Evolutionary conservation across 176 grass and related monocot genomes (phyloP).

Genomic region (Panicum miliaceum): DNA sequence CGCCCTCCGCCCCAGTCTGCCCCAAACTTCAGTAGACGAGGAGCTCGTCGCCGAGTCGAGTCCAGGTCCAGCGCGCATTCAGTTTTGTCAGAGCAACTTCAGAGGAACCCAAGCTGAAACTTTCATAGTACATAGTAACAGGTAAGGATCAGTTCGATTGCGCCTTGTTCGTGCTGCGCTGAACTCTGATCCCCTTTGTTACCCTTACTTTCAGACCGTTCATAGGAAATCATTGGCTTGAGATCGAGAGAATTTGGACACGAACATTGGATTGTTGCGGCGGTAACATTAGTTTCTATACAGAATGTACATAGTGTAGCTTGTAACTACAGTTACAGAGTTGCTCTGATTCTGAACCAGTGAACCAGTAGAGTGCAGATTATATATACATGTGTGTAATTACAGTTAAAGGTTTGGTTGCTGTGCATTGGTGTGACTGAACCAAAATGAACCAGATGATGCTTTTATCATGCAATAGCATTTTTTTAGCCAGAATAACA

Average conservation of each 20-base stretch:
- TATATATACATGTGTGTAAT: too few relatives aligned
- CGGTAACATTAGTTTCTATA: not conserved
- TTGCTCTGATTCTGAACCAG: not conserved
- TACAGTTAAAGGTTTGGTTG: too few relatives aligned
- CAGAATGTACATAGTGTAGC: not conserved
- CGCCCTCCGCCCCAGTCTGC: conserved; percentile 62
- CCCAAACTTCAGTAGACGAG: conserved; percentile 63
- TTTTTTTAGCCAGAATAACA: too few relatives aligned
- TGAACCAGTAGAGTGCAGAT: not conserved
- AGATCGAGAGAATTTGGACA: not conserved
- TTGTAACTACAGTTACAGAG: not conserved
- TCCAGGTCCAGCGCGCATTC: not conserved
- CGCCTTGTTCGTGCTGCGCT: not conserved
- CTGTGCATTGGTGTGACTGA: too few relatives aligned
- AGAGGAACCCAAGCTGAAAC: not conserved
- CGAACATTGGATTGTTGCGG: not conserved
- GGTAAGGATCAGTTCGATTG: not conserved
- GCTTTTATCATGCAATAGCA: too few relatives aligned
- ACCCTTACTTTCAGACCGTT: not conserved
- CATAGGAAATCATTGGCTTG: not conserved
- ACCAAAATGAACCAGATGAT: too few relatives aligned
- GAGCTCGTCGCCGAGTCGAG: not conserved
- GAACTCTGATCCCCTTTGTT: not conserved
- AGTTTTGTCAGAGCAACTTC: not conserved
- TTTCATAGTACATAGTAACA: not conserved